Evolutionary conservation across 2,329 filamentous ascomycete species (phyloP), one percentile per base, ranked within the genome.

Genomic region (Fusarium ramigenum): DNA sequence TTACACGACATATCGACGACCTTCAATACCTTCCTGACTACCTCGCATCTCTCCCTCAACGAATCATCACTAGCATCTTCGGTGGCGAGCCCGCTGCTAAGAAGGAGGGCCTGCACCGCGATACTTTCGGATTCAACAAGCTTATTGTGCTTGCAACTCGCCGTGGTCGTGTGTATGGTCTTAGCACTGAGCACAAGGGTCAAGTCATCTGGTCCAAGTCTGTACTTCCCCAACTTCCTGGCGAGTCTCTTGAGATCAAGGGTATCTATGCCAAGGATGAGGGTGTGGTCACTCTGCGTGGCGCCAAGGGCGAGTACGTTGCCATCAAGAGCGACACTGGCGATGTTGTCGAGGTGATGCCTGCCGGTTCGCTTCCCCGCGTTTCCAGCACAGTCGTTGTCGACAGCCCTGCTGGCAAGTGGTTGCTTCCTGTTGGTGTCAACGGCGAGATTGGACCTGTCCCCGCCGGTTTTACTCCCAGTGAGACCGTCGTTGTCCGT

Each of bases 111-210:
- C 84, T 92, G n/a, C 83, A 85, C 23, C 87, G 90, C 21, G 93
- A 96, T 77, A 90, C 87, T 43, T 98, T 98, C 80, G 96, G 96
- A 9, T 96, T 98, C 82, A 92, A 93, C 81, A 97, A 97, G 82
- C 85, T 96, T 37, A 89, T 95, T 10, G 86, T 98, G 64, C 85
- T 97, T 57, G 95, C 92, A 10, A 97, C 95, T 4, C 87, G 90
- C 61, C 91, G 91, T 63, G 95, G 95, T 19, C 91, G 93, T 73
- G 84, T 98, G 23, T 93, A 95, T 74, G 94, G 92, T 7, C 85
- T 99, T 25, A 92, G 97, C 80, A 90, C 92, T 39, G 93, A 91
- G 30, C 91, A 91, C 66, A 87, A 92, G 18, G 95, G 95, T 8
- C 87, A 87, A 40, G 85, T 97, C 15, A 82, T 93, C 23, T 98